Base-by-base conservation (phyloP, 2,329 filamentous ascomycete genomes). In the Phyllosticta citriasiana region DNA sequence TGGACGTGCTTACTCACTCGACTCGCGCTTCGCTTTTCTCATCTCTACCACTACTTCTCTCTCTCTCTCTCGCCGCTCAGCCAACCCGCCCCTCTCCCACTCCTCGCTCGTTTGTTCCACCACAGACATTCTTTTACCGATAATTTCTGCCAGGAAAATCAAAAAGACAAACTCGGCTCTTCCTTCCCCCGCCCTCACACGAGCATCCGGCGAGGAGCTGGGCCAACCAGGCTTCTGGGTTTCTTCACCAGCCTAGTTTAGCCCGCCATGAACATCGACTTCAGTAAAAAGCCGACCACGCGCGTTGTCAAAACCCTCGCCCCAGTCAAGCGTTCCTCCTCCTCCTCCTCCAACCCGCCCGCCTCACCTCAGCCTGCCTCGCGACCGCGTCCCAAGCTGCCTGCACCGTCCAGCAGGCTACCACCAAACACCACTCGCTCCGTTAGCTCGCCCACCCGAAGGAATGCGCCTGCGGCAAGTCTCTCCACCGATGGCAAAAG, bases 241-340 rank as follows among this genome's bases (percentile, higher is more conserved):
- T 27, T 53, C 26, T 53, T 53, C 52, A 27, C 14, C 52, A 19
- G 26, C 22, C 26, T 27, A 25, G 52, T 12, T 47, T 47, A 47
- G 40, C 40, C 50, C 47, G 51, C 30, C 60, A 62, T 62, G 60
- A 62, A 57, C 52, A 58, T 62, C 55, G 56, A 62, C 53, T 62
- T 62, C 60, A 62, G 55, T 53, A 62, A 57, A 53, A 57, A 62
- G 60, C 55, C 55, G 51, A 53, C 53, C 35, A 55, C 55, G 30
- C 60, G 60, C 55, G 57, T 30, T 12, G 54, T 55, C 54, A 55
- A 55, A 27, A 35, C 54, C 22, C 25, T 30, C 24, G 25, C n/a
- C 30, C 60, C 60, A 51, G 60, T 54, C 55, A 35, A 55, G 60
- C 52, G 54, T n/a, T n/a, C n/a, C 19, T 22, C 19, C 6, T 30